Evolutionary conservation across 257 asterid species (phyloP).

Genomic region (Thymus quinquecostatus): DNA sequence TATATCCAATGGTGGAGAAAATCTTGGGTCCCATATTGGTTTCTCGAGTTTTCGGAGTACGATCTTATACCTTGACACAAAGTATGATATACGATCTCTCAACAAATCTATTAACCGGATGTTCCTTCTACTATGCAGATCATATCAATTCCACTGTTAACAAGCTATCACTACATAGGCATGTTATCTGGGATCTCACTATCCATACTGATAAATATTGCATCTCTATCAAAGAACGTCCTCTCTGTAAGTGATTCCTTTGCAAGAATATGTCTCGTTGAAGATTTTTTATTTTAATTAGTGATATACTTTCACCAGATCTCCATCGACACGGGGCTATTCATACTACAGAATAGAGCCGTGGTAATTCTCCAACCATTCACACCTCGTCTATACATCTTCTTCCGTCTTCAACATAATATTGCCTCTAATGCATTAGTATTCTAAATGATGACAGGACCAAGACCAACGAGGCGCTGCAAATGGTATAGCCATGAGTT

Average conservation of each 20-base stretch:
- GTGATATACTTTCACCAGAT: conserved; percentile 39
- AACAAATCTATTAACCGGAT: conserved; percentile 15
- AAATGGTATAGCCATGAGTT: conserved; percentile 76
- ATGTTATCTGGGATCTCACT: conserved; percentile 67
- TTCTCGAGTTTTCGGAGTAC: conserved; percentile 70
- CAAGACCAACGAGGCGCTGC: conserved; percentile 94
- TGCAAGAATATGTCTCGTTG: too few species aligned
- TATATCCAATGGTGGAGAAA: conserved; percentile 65
- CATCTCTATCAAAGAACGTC: conserved; percentile 67
- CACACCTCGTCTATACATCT: too few species aligned
- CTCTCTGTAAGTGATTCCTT: conserved; percentile 54
- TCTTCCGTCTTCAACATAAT: too few species aligned
- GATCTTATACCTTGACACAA: conserved; percentile 31
- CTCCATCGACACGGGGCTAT: conserved; percentile 72
- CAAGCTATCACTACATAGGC: conserved; percentile 79
- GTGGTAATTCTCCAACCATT: conserved; percentile 52
- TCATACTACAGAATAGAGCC: conserved; percentile 79
- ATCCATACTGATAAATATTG: conserved; percentile 52
- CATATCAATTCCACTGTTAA: conserved; percentile 65
- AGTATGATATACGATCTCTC: not conserved
- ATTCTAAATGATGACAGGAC: conserved; percentile 40
- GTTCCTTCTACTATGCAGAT: conserved; percentile 46
- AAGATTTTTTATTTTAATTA: too few species aligned
- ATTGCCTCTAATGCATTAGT: too few species aligned
- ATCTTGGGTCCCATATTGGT: conserved; percentile 59